Conservation (phyloP, 208 protist genomes). For the Leishmania turanica region DNA sequence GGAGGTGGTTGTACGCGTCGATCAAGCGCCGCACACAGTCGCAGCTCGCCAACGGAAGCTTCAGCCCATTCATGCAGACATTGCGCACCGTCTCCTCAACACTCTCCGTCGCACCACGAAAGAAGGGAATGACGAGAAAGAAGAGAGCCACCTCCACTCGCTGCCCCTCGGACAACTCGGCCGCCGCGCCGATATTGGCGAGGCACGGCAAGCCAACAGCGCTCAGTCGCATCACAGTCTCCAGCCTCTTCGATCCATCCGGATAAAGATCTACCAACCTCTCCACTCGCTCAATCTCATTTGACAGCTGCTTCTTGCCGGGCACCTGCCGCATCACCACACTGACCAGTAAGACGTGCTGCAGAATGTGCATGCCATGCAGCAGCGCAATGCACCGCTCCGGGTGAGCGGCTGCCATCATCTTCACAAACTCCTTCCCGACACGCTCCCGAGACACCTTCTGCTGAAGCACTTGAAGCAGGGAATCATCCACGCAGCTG, state of each 20-base stretch:
- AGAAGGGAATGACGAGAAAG: slow-evolving; percentile 57
- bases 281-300: slow-evolving; percentile 51
- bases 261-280: slow-evolving; percentile 29
- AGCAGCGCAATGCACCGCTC: slow-evolving; percentile 72
- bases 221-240: slow-evolving; percentile 39
- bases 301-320: slow-evolving; percentile 44
- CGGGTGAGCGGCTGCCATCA: slow-evolving; percentile 58
- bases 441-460: slow-evolving; percentile 90
- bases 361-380: slow-evolving; percentile 56
- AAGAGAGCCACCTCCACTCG: slow-evolving; percentile 38
- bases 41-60: slow-evolving; percentile 55
- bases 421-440: slow-evolving; percentile 87
- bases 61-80: slow-evolving; percentile 80
- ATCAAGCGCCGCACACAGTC: slow-evolving; percentile 68
- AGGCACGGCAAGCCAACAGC: slow-evolving; percentile 38
- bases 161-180: slow-evolving; percentile 23
- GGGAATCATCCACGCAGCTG: slow-evolving; percentile 45
- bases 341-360: slow-evolving; percentile 63
- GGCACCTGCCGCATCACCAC: slow-evolving; percentile 48
- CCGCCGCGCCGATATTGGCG: slow-evolving; percentile 16
- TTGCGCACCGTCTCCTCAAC: slow-evolving; percentile 56
- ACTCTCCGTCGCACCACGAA: slow-evolving; percentile 30
- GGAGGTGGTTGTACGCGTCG: slow-evolving; percentile 65
- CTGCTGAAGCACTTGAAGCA: slow-evolving; percentile 58
- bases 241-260: slow-evolving; percentile 16